These are phyloP conservation scores for Septoria petroselini DNA, from an alignment of 2,329 filamentous ascomycete species.

Conservation along the genomic window DNA sequence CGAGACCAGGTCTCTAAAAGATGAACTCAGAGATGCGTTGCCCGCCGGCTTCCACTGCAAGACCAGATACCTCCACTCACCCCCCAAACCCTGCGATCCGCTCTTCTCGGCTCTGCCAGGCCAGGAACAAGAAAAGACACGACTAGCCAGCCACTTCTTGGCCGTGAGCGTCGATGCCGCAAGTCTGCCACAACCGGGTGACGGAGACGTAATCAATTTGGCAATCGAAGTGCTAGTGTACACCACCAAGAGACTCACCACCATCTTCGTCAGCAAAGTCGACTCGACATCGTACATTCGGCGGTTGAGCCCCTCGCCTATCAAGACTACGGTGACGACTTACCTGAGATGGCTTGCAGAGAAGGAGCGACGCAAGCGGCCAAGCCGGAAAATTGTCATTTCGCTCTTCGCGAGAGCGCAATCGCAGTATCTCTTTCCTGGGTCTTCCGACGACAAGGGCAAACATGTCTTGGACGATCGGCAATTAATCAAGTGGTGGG, in stretches of 20 bases:
- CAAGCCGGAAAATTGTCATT: conserved; percentile 57
- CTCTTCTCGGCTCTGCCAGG: conserved; percentile 77
- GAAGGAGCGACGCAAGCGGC: conserved; percentile 51
- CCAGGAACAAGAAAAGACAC: conserved; percentile 70
- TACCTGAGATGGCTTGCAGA: conserved; percentile 75
- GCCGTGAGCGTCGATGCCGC: conserved; percentile 47
- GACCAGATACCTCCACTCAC: conserved; percentile 83
- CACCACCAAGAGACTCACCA: conserved; percentile 72
- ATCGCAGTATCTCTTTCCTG: conserved; percentile 90
- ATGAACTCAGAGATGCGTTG: conserved; percentile 52
- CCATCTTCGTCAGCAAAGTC: conserved; percentile 92
- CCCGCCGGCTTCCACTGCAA: conserved; percentile 59
- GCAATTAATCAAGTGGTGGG: conserved; percentile 94
- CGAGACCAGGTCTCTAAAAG: conserved; percentile 24
- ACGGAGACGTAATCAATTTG: conserved; percentile 64
- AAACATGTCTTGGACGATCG: conserved; percentile 94
- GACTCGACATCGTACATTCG: conserved; percentile 89
- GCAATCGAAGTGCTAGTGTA: conserved; percentile 88
- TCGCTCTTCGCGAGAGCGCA: conserved; percentile 91
- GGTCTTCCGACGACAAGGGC: conserved; percentile 74
- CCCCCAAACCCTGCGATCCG: conserved; percentile 68
- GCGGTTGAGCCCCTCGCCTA: conserved; percentile 64
- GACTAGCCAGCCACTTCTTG: conserved; percentile 80
- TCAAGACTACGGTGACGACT: conserved; percentile 68
- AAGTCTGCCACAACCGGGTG: conserved; percentile 21